phyloP scores from a whole-genome alignment of 345 rosid genomes.

The Bruguiera gymnorhiza region DNA sequence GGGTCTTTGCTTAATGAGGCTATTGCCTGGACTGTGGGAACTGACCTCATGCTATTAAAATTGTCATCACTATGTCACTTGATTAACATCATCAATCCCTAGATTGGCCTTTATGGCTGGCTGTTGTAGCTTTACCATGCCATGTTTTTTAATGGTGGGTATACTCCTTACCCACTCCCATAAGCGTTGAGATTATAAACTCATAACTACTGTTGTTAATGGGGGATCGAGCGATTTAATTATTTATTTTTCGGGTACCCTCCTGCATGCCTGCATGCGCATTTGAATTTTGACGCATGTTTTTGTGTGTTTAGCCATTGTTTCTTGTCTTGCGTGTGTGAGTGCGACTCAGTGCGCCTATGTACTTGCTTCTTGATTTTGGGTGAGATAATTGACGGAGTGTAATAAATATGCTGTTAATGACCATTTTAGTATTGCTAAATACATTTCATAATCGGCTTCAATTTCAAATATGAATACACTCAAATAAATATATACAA shows the following conservation, averaged over 20 bases:
- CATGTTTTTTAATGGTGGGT: background rate
- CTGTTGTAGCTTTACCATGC: too few species aligned
- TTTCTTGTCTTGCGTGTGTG: constrained; percentile 23
- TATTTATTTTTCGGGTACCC: constrained; percentile 27
- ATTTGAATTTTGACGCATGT: constrained; percentile 50
- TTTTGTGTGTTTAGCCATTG: constrained; percentile 36
- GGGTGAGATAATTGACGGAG: too few species aligned
- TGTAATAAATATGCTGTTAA: too few species aligned
- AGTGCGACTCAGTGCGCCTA: background rate
- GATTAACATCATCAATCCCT: constrained; percentile 32
- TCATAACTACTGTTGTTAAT: constrained; percentile 39
- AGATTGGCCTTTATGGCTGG: constrained; percentile 25
- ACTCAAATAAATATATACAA: too few species aligned
- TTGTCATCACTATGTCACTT: background rate
- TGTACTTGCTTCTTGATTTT: background rate
- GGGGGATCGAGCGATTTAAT: constrained; percentile 25
- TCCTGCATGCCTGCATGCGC: constrained; percentile 66
- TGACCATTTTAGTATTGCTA: too few species aligned
- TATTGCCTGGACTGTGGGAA: constrained; percentile 36
- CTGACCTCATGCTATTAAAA: constrained; percentile 20
- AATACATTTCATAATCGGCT: too few species aligned
- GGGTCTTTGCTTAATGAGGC: background rate
- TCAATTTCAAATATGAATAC: too few species aligned
- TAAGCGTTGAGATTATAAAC: constrained; percentile 53
- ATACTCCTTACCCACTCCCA: constrained; percentile 38